Base-by-base conservation (phyloP, 225 moss, liverwort and hornwort species). In the Rhytidiadelphus loreus region DNA sequence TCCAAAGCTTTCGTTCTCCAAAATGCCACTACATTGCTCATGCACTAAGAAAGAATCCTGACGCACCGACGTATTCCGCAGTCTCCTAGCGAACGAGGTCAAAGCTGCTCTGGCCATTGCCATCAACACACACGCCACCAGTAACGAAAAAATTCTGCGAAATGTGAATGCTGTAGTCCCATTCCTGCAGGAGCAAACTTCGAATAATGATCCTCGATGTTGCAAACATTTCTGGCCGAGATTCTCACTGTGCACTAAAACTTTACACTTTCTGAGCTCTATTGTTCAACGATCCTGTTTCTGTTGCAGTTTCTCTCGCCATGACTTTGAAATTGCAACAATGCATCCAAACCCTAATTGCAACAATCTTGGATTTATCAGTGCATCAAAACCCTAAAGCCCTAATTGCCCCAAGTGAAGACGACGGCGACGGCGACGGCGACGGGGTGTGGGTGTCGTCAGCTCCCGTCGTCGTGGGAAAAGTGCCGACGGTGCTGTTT, bases 51-150 rank as follows among this genome's bases (percentile, higher is more conserved):
- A 56, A 43, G 89, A 66, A 22, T 71, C 89, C 83, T 62, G 89
- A 56, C 77, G 56, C 48, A 48, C 61, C 77, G 61, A 55, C 70
- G 81, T 32, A 22, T 35, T 16, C 14, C 71, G 69, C n/a, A 92
- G 41, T 41, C 86, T 86, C 75, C 73, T 88, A 33, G 46, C 32
- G 81, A 81, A 61, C 61, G 81, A 81, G 53, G 73, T 82, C 50
- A 90, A 43, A 33, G 87, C 65, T 29, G 76, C 90, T 69, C 55
- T 86, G 61, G 90, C 90, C 92, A 92, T 90, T 56, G 70, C 37
- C 21, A 81, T 64, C 85, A 90, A 79, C 60, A 46, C 43, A n/a
- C 37, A 60, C n/a, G 21, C 28, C 62, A 81, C 81, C 50, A 75
- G 33, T 33, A 68, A 68, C 46, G 22, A 64, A 68, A 61, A n/a